phyloP scores from a whole-genome alignment of 2,329 filamentous ascomycete species.

The Microthyrium microscopicum region DNA sequence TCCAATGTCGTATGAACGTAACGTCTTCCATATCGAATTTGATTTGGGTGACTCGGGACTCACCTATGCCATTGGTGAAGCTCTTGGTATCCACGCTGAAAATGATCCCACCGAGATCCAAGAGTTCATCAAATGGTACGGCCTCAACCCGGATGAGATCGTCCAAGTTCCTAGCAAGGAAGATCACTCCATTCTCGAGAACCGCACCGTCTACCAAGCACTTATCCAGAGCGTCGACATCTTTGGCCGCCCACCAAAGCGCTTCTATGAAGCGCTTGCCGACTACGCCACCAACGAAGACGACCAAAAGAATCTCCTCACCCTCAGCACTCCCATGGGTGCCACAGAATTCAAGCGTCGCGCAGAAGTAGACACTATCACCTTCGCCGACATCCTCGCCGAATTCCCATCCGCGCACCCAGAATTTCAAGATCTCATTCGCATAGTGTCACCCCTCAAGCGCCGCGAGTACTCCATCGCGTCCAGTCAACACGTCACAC shows the following conservation, averaged over 20 bases:
- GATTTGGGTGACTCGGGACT: constrained; percentile 82
- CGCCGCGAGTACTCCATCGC: constrained; percentile 98
- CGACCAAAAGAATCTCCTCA: constrained; percentile 65
- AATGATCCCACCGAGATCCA: constrained; percentile 67
- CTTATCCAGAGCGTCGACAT: constrained; percentile 89
- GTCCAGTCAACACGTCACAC: constrained; percentile 86
- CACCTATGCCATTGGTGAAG: constrained; percentile 93
- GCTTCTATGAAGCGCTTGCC: constrained; percentile 86
- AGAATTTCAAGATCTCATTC: constrained; percentile 70
- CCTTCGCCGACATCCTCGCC: constrained; percentile 75
- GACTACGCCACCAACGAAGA: constrained; percentile 70
- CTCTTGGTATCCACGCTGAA: constrained; percentile 87
- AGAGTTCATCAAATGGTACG: constrained; percentile 81
- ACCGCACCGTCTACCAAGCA: constrained; percentile 83
- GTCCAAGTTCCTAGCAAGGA: constrained; percentile 88
- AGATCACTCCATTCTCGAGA: constrained; percentile 56
- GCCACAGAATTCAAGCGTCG: constrained; percentile 84
- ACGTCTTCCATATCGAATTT: constrained; percentile 99
- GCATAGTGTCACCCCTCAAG: constrained; percentile 82
- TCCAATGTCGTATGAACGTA: constrained; percentile 75
- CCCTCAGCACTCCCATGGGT: constrained; percentile 62
- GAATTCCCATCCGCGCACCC: constrained; percentile 86
- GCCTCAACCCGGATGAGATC: constrained; percentile 62
- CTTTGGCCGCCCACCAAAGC: constrained; percentile 90
- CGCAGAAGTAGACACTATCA: constrained; percentile 77